Conservation (phyloP, 1,284 basidiomycete genomes). For the Papiliotrema fonsecae region DNA sequence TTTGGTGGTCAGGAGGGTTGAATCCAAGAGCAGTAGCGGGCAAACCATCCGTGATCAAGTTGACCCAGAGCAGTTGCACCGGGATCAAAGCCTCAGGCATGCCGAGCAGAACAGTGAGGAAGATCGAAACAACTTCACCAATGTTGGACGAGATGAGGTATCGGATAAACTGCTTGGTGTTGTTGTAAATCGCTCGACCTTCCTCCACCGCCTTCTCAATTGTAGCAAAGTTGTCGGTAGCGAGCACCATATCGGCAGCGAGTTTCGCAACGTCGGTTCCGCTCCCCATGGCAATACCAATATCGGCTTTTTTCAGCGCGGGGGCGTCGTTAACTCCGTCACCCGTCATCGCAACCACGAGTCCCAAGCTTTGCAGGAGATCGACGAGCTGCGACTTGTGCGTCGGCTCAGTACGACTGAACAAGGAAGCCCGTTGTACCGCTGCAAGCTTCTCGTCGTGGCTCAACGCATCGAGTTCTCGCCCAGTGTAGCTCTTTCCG, state of each 20-base stretch:
- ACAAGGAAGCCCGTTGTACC: slow-evolving; percentile 80
- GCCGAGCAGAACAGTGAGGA: slow-evolving; percentile 90
- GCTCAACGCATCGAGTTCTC: slow-evolving; percentile 78
- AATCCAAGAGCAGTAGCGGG: slow-evolving; percentile 98
- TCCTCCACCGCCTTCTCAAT: slow-evolving; percentile 95
- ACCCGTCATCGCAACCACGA: slow-evolving; percentile 97
- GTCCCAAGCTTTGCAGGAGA: slow-evolving; percentile 81
- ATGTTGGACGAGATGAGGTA: slow-evolving; percentile 86
- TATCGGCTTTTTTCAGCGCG: slow-evolving; percentile 93
- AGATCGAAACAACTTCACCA: slow-evolving; percentile 96
- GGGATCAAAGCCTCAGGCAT: slow-evolving; percentile 99
- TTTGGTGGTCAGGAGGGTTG: slow-evolving; percentile 92
- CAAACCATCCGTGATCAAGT: slow-evolving; percentile 82
- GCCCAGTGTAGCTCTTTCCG: slow-evolving; percentile 90
- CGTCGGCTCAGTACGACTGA: slow-evolving; percentile 87
- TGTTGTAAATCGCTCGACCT: slow-evolving; percentile 95
- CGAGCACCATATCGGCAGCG: slow-evolving; percentile 93
- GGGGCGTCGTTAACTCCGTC: slow-evolving; percentile 97
- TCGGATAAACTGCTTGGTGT: slow-evolving; percentile 83
- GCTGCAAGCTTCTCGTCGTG: slow-evolving; percentile 76
- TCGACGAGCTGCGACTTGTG: slow-evolving; percentile 97
- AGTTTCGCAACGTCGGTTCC: slow-evolving; percentile 98
- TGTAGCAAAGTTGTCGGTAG: slow-evolving; percentile 63
- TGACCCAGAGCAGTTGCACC: slow-evolving; percentile 96
- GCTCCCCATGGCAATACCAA: slow-evolving; percentile 98